Evolutionary conservation across 306 rosid genomes (phyloP).

Genomic region (Dalbergia oliveri): DNA sequence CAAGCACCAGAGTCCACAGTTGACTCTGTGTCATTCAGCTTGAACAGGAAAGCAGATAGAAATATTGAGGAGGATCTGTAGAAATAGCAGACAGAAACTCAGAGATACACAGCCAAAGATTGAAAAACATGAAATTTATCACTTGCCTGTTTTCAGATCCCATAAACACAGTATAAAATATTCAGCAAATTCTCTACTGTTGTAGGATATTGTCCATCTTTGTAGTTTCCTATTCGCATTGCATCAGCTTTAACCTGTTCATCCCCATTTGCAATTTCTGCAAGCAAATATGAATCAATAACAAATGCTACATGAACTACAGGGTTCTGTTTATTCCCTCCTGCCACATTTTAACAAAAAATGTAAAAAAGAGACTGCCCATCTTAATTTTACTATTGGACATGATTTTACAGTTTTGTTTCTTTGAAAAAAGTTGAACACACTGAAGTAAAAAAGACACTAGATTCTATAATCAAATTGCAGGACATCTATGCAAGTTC

Average conservation of each 20-base stretch:
- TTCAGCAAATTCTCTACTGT: conserved; percentile 88
- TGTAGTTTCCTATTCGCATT: conserved; percentile 85
- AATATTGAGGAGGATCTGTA: conserved; percentile 3
- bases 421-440: conserved; percentile 28
- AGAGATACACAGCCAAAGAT: conserved; percentile 8
- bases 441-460: conserved; percentile 20
- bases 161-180: conserved; percentile 93
- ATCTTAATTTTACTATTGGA: neutral
- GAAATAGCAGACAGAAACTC: conserved; percentile 32
- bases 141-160: conserved; percentile 94
- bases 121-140: conserved; percentile 24
- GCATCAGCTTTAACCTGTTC: conserved; percentile 97
- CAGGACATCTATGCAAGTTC: conserved; percentile 32
- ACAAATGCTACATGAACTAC: conserved; percentile 22
- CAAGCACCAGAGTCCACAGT: conserved; percentile 1
- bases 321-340: conserved; percentile 18
- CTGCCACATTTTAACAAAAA: conserved; percentile 16
- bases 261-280: conserved; percentile 90
- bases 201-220: conserved; percentile 82
- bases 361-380: conserved; percentile 10
- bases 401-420: conserved; percentile 31
- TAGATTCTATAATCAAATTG: conserved; percentile 24
- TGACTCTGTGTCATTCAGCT: conserved; percentile 23
- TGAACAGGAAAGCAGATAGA: neutral
- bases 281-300: conserved; percentile 48